These are phyloP conservation scores for Leccinum arenicola DNA, from an alignment of 768 basidiomycete genomes.

Conservation along the genomic window DNA sequence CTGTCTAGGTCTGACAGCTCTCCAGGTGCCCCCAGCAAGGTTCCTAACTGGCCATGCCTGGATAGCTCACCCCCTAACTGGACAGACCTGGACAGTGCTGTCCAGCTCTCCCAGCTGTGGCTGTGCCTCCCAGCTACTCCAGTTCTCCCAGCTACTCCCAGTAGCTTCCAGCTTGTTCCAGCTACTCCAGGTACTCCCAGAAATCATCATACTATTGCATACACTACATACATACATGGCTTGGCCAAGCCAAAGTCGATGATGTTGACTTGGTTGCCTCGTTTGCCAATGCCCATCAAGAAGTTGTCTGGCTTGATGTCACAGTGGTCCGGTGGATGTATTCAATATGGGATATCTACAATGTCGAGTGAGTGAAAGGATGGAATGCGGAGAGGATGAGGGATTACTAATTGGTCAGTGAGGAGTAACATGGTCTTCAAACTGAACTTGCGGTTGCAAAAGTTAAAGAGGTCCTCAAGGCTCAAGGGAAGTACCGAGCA, in stretches of 20 bases:
- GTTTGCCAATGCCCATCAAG: conserved; percentile 99
- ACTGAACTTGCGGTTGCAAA: conserved; percentile 95
- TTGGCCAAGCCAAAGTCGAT: conserved; percentile 98
- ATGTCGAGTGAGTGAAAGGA: conserved; percentile 41
- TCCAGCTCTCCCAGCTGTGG: too few species aligned
- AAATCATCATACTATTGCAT: too few species aligned
- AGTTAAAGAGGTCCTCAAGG: conserved; percentile 93
- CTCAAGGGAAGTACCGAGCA: conserved; percentile 88
- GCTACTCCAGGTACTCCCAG: too few species aligned
- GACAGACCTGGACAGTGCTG: too few species aligned
- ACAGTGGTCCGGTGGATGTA: conserved; percentile 97
- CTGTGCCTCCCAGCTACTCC: too few species aligned
- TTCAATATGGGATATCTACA: conserved; percentile 94
- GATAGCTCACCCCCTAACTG: too few species aligned
- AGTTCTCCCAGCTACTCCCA: too few species aligned
- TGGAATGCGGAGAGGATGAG: not conserved
- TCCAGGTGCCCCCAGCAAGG: too few species aligned
- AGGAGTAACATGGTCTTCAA: conserved; percentile 96
- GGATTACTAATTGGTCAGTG: conserved; percentile 85
- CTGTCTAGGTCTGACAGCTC: too few species aligned
- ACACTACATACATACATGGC: conserved; percentile 14
- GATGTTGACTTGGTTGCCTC: conserved; percentile 99
- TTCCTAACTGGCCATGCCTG: too few species aligned
- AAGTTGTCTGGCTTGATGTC: conserved; percentile 99
- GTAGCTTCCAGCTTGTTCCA: too few species aligned